Percentiles rank a stretch among this genome's conserved stretches.
Conservation (phyloP, 2,329 filamentous ascomycete species). For the Neonectria ditissima region DNA sequence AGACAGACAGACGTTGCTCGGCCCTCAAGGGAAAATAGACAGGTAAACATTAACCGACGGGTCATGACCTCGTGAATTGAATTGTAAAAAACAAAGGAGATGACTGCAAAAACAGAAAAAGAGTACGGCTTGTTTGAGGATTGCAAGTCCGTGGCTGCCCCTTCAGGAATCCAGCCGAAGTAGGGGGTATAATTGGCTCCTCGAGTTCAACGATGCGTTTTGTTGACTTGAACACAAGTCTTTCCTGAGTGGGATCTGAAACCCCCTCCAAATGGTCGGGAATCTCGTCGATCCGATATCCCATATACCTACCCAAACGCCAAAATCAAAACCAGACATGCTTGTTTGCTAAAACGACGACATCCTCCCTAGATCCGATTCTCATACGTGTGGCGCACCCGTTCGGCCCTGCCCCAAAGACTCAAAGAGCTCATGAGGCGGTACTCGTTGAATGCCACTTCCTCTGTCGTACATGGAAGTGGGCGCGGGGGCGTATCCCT, state of each 20-base stretch:
- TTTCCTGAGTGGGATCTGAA: conserved; percentile 28
- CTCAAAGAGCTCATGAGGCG: conserved; percentile 70
- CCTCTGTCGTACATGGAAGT: conserved; percentile 72
- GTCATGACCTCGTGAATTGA: conserved; percentile 51
- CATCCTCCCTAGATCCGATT: conserved; percentile 27
- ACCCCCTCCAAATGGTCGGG: conserved; percentile 32
- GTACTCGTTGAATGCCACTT: conserved; percentile 69
- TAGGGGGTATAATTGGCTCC: conserved; percentile 34
- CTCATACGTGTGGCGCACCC: conserved; percentile 65
- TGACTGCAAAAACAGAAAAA: conserved; percentile 26
- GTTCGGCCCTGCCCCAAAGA: conserved; percentile 62
- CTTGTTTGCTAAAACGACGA: conserved; percentile 45
- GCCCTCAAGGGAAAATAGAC: conserved; percentile 41
- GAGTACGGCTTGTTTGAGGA: conserved; percentile 19
- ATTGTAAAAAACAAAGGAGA: conserved; percentile 32
- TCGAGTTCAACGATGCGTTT: conserved; percentile 24
- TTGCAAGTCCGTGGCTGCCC: conserved; percentile 24
- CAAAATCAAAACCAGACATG: conserved; percentile 46
- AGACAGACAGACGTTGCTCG: conserved; percentile 32
- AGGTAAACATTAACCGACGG: conserved; percentile 51
- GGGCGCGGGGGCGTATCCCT: conserved; percentile 84
- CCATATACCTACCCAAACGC: conserved; percentile 53
- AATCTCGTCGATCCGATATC: conserved; percentile 34
- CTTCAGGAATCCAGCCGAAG: conserved; percentile 39
- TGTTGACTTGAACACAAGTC: conserved; percentile 20